Conservation (phyloP, 2,329 filamentous ascomycete genomes). For the Colletotrichum zoysiae region DNA sequence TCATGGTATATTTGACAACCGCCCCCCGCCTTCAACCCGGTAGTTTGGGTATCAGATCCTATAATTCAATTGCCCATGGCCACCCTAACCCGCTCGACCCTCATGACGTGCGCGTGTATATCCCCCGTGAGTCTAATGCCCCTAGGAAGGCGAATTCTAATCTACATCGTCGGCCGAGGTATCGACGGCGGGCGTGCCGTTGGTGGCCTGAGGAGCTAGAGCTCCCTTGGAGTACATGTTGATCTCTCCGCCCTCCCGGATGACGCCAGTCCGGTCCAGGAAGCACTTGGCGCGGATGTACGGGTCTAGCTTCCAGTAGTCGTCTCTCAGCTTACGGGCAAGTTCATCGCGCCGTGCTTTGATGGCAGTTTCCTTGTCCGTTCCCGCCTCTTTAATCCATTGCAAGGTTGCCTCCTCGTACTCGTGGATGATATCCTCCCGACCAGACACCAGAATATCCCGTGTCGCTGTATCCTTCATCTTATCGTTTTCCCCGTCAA, state of each 20-base stretch:
- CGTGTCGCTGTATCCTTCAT: constrained; percentile 76
- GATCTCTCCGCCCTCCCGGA: constrained; percentile 75
- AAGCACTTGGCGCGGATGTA: constrained; percentile 85
- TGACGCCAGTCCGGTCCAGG: constrained; percentile 84
- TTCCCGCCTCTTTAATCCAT: constrained; percentile 74
- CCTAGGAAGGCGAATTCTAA: constrained; percentile 45
- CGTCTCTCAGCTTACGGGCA: constrained; percentile 73
- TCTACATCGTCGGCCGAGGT: constrained; percentile 62
- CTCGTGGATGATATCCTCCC: constrained; percentile 74
- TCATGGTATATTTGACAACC: constrained; percentile 9
- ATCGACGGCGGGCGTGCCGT: constrained; percentile 46
- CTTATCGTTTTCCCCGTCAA: constrained; percentile 78
- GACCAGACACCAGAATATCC: constrained; percentile 72
- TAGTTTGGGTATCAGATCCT: constrained; percentile 9
- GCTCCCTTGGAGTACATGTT: constrained; percentile 72
- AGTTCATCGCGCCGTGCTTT: constrained; percentile 71
- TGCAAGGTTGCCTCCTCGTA: constrained; percentile 81
- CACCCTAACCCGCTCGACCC: background rate
- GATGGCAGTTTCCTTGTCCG: constrained; percentile 60
- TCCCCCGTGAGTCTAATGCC: background rate
- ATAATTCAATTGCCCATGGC: constrained; percentile 40
- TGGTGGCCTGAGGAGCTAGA: constrained; percentile 42
- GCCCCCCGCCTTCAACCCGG: background rate
- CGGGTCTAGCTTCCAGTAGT: constrained; percentile 92
- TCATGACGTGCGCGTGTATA: constrained; percentile 1